Conservation (phyloP, 106 monocot species). For the Platanthera zijinensis region DNA sequence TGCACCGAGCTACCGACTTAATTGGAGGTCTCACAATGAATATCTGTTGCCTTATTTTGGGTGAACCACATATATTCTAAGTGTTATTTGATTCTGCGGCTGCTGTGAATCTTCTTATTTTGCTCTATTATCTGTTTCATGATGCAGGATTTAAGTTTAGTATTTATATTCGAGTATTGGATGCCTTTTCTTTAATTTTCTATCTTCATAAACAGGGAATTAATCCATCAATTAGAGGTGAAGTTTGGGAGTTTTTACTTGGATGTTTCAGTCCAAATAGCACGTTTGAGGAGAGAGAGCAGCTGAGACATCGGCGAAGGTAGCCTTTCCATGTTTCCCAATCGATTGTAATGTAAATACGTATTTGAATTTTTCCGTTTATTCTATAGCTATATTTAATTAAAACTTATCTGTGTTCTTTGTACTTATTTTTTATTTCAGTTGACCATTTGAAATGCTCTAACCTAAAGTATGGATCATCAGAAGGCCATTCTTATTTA, state of each 20-base stretch:
- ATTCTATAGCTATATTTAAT: not conserved
- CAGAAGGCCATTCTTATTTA: not conserved
- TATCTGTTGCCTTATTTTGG: no score
- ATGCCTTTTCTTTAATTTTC: not conserved
- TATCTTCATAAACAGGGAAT: conserved; percentile 50
- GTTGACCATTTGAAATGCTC: not conserved
- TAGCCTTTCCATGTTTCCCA: conserved; percentile 10
- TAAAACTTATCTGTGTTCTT: not conserved
- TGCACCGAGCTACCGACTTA: no score
- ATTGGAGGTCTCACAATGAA: no score
- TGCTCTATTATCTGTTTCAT: not conserved
- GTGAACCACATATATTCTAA: no score
- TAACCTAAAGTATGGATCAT: not conserved
- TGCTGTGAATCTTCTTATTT: not conserved
- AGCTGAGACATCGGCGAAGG: conserved; percentile 74
- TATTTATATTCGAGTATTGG: not conserved
- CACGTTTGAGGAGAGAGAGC: conserved; percentile 73
- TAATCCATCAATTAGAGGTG: conserved; percentile 94
- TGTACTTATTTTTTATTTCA: not conserved
- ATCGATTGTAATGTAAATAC: not conserved
- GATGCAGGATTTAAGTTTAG: not conserved
- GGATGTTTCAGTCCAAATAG: conserved; percentile 87
- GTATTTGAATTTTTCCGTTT: not conserved
- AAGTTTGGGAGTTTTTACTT: conserved; percentile 96
- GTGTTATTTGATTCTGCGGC: no score